phyloP scores from a whole-genome alignment of 1,284 basidiomycete species.

The Pseudozyma tsukubaensis region DNA sequence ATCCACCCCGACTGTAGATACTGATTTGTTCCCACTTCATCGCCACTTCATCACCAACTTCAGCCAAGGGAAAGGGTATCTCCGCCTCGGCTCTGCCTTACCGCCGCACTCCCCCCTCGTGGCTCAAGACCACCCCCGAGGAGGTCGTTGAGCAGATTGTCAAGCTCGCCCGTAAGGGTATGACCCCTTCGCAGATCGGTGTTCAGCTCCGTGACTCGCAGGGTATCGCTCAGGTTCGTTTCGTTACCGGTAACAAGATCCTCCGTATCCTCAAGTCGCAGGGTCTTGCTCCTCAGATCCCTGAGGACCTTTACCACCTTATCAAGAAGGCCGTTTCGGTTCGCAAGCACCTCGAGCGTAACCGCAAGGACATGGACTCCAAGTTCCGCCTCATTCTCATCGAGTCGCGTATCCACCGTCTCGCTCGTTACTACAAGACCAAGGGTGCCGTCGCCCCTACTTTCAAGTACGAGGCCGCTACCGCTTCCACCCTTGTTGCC shows the following conservation, averaged over 20 bases:
- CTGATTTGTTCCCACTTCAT: slow-evolving; percentile 10
- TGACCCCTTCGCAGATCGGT: slow-evolving; percentile 98
- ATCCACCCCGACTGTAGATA: background rate
- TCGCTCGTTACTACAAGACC: slow-evolving; percentile 95
- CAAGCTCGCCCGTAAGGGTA: slow-evolving; percentile 97
- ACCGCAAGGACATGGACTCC: slow-evolving; percentile 88
- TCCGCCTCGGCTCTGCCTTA: slow-evolving; percentile 95
- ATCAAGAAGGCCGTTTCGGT: slow-evolving; percentile 99
- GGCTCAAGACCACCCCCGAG: slow-evolving; percentile 96
- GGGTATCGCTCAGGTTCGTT: slow-evolving; percentile 93
- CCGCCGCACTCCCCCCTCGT: slow-evolving; percentile 91
- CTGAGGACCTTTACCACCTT: slow-evolving; percentile 99
- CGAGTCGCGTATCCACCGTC: slow-evolving; percentile 97
- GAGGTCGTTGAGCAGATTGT: slow-evolving; percentile 95
- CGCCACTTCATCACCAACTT: slow-evolving; percentile 1
- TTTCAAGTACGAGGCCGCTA: slow-evolving; percentile 76
- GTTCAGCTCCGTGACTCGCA: slow-evolving; percentile 97
- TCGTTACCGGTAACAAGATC: slow-evolving; percentile 99
- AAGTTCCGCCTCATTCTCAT: slow-evolving; percentile 94
- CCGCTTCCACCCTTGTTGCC: slow-evolving; percentile 69
- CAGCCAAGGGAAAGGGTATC: slow-evolving; percentile 69
- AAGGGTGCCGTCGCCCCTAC: slow-evolving; percentile 96
- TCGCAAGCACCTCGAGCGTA: slow-evolving; percentile 97
- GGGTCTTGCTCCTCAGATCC: slow-evolving; percentile 95
- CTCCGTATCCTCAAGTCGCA: slow-evolving; percentile 96